A percentile compares a stretch with the other conserved stretches of the same genome.
These are phyloP conservation scores for Entoloma clypeatum DNA, from an alignment of 1,284 basidiomycete species.

Conservation along the genomic window DNA sequence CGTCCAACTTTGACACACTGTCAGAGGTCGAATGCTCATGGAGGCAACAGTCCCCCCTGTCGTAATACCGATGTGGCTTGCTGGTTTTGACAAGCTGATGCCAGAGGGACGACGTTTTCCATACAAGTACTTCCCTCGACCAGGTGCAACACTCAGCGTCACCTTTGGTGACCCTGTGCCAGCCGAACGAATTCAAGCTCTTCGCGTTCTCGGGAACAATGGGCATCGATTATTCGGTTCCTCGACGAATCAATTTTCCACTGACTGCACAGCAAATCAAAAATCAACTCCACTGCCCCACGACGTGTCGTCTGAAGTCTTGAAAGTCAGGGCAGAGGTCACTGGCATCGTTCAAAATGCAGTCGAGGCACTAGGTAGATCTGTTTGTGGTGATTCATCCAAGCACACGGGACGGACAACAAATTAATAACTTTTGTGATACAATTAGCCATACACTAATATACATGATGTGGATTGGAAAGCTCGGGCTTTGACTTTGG, in stretches of 20 bases:
- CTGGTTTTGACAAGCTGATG: constrained; percentile 89
- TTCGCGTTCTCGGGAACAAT: constrained; percentile 17
- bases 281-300: constrained; percentile 1
- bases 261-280: background rate
- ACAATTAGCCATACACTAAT: constrained; percentile 1
- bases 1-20: constrained; percentile 1
- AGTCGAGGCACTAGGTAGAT: constrained; percentile 58
- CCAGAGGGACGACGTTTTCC: constrained; percentile 75
- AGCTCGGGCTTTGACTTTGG: constrained; percentile 1
- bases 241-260: too few species aligned
- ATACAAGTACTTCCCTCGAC: constrained; percentile 65
- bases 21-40: constrained; percentile 81
- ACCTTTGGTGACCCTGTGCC: constrained; percentile 70
- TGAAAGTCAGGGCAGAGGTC: constrained; percentile 45
- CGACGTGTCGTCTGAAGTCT: constrained; percentile 24
- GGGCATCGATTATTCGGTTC: too few species aligned
- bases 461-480: constrained; percentile 4
- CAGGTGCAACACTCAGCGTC: constrained; percentile 59
- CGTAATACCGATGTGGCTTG: constrained; percentile 95
- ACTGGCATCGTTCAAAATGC: constrained; percentile 55
- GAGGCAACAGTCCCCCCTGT: constrained; percentile 68
- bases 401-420: background rate
- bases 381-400: constrained; percentile 30
- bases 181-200: constrained; percentile 35
- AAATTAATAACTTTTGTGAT: constrained; percentile 1